Evolutionary conservation across 352 stramenopile genomes (phyloP), one percentile per base, ranked within the genome.

Genomic region (Globisporangium spiculum): DNA sequence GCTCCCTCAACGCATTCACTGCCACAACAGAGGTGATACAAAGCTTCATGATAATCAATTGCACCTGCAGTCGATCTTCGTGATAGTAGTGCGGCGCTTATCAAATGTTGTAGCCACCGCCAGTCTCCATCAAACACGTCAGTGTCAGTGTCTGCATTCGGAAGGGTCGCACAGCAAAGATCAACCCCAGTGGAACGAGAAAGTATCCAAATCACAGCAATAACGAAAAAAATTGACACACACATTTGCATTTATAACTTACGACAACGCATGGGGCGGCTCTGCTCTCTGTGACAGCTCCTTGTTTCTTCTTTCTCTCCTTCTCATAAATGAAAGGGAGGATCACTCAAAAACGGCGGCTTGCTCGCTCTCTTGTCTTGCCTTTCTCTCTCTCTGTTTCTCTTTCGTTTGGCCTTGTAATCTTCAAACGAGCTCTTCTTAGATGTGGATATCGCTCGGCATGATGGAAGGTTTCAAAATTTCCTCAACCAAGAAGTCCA

Each of bases 361-460:
- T 38, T 50, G 18, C 4, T 66, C 61, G 7, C n/a, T 61, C 34
- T 52, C 61, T 16, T 27, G 4, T 55, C 44, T 60, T 46, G 18
- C 54, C 2, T 38, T 34, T 18, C 16, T 53, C 46, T 57, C 26
- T 32, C 59, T 34, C 36, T 52, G 9, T 16, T n/a, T 10, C n/a
- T 57, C 67, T 56, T 16, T 7, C n/a, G 24, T 22, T 60, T n/a
- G 16, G 14, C 22, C 3, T 27, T 27, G 22, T 18, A 4, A 56
- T 27, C n/a, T 56, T 26, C 50, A 27, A 56, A 26, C n/a, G 50
- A 8, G 22, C n/a, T 52, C 18, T 24, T 61, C 50, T 83, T 93
- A 96, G 79, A 94, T 94, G 78, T 96, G 86, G 66, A 96, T 89
- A 68, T 94, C 87, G 56, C 74, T 77, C 1, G 89, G 89, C 65